Conservation (phyloP, 345 rosid genomes). For the Linum tenue region DNA sequence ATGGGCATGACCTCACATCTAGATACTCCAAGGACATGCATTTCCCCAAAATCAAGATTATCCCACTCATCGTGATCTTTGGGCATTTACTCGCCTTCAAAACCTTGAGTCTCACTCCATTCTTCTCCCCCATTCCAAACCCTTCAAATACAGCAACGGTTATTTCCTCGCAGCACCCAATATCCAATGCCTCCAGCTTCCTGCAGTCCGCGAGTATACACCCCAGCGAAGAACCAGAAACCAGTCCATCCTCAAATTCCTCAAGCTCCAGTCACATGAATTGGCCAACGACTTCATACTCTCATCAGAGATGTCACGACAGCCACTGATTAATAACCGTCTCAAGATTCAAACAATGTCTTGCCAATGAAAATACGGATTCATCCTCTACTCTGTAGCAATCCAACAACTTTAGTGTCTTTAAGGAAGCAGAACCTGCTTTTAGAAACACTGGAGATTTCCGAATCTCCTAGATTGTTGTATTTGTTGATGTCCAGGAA, state of each 20-base stretch:
- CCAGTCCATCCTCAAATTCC: conserved; percentile 88
- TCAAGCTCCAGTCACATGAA: conserved; percentile 55
- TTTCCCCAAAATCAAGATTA: conserved; percentile 56
- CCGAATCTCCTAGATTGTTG: conserved; percentile 62
- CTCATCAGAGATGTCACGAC: conserved; percentile 56
- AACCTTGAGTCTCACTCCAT: conserved; percentile 47
- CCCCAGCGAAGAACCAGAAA: conserved; percentile 61
- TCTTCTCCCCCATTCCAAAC: conserved; percentile 27
- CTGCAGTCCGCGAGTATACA: conserved; percentile 55
- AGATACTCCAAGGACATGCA: conserved; percentile 58
- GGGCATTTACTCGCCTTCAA: conserved; percentile 70
- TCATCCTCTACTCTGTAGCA: conserved; percentile 68
- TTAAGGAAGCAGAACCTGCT: conserved; percentile 56
- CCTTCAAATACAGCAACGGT: conserved; percentile 56
- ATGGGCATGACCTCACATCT: conserved; percentile 82
- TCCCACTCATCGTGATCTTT: conserved; percentile 55
- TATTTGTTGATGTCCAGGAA: conserved; percentile 73
- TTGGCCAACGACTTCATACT: conserved; percentile 50
- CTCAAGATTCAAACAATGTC: conserved; percentile 58
- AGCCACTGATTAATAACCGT: conserved; percentile 76
- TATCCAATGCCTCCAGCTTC: conserved; percentile 75
- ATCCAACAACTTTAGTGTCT: conserved; percentile 68
- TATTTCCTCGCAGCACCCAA: conserved; percentile 80
- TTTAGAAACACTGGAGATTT: conserved; percentile 54
- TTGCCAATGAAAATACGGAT: conserved; percentile 51